A percentile compares a stretch with the other conserved stretches of the same genome.
Conservation (phyloP, 768 basidiomycete species). For the Amanita subjunquillea region DNA sequence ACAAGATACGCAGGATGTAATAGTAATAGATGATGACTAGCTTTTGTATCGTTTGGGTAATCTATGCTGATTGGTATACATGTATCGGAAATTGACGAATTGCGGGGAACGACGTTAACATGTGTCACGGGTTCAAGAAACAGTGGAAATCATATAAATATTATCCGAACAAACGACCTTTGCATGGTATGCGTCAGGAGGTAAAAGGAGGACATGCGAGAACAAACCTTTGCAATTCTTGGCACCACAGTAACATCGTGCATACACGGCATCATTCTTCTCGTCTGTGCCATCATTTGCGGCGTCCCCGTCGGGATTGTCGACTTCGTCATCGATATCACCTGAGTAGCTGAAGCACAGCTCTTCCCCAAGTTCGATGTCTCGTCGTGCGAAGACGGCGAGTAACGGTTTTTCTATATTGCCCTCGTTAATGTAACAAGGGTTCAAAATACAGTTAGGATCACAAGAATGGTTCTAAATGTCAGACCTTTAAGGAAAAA, state of each 20-base stretch:
- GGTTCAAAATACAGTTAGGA: constrained; percentile 66
- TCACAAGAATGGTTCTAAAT: constrained; percentile 84
- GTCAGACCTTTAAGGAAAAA: not conserved
- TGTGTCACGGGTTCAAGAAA: too few relatives aligned
- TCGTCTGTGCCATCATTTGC: constrained; percentile 4
- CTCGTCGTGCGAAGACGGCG: constrained; percentile 52
- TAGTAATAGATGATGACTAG: constrained; percentile 12
- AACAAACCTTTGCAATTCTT: constrained; percentile 36
- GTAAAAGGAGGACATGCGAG: not conserved
- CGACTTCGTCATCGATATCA: constrained; percentile 4
- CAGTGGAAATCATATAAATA: too few relatives aligned
- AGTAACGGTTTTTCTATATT: constrained; percentile 62
- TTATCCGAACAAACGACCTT: constrained; percentile 3
- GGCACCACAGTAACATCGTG: constrained; percentile 41
- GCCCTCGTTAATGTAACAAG: constrained; percentile 72
- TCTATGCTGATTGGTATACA: not conserved
- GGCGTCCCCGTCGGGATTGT: not conserved
- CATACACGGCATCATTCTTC: constrained; percentile 33
- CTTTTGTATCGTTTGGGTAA: not conserved
- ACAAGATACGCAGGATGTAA: constrained; percentile 1
- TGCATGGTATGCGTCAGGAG: not conserved
- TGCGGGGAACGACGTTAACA: not conserved
- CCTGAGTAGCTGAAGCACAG: constrained; percentile 73
- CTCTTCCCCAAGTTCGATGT: constrained; percentile 59
- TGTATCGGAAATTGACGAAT: not conserved